These are phyloP conservation scores for Yamadazyma paraphyllophila DNA, from an alignment of 805 yeast species.

Conservation along the genomic window DNA sequence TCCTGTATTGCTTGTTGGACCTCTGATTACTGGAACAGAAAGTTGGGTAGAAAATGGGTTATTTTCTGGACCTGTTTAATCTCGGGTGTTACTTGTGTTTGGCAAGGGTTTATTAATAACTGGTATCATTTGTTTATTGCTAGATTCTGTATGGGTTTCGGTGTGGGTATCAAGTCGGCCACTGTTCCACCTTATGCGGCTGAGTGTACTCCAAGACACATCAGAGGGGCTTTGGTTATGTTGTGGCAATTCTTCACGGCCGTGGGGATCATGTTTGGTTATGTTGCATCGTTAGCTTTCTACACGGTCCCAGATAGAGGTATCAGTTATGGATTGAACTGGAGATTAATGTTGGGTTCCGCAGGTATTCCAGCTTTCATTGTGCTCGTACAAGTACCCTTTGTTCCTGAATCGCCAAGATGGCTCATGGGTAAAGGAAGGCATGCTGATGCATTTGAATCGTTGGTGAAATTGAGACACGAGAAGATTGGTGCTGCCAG, in stretches of 20 bases:
- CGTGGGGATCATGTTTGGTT: constrained; percentile 68
- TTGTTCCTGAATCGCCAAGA: constrained; percentile 69
- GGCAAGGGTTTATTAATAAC: constrained; percentile 64
- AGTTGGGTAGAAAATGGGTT: constrained; percentile 58
- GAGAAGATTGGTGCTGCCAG: constrained; percentile 58
- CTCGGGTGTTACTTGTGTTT: constrained; percentile 59
- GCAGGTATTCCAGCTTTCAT: constrained; percentile 57
- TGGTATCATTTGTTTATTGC: constrained; percentile 63
- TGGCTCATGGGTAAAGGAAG: constrained; percentile 61
- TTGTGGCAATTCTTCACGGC: constrained; percentile 76
- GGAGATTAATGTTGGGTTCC: constrained; percentile 66
- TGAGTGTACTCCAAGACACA: constrained; percentile 56
- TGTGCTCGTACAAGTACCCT: constrained; percentile 48
- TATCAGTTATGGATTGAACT: constrained; percentile 48
- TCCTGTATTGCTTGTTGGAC: constrained; percentile 61
- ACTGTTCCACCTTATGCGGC: constrained; percentile 69
- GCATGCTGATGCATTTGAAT: constrained; percentile 48
- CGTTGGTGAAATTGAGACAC: constrained; percentile 47
- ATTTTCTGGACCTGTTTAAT: constrained; percentile 59
- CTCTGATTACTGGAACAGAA: constrained; percentile 50
- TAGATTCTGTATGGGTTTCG: constrained; percentile 58
- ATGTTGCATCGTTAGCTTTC: constrained; percentile 57
- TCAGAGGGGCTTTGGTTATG: constrained; percentile 67
- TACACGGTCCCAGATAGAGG: constrained; percentile 50
- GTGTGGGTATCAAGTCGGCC: constrained; percentile 66